A percentile compares a stretch with the other conserved stretches of the same genome.
phyloP scores from a whole-genome alignment of 495 filamentous ascomycete species.

The Peziza echinospora region DNA sequence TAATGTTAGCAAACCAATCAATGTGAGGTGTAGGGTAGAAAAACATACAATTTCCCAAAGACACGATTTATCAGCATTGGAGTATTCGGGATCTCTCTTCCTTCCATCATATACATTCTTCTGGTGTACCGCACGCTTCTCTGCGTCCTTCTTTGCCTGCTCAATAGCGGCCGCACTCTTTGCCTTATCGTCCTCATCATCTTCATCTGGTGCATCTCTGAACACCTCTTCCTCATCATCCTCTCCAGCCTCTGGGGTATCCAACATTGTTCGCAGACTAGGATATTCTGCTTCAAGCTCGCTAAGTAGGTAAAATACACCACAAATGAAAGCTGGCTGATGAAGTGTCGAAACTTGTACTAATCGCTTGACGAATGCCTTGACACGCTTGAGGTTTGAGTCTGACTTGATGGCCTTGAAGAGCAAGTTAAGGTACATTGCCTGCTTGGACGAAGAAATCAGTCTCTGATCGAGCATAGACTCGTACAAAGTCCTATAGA shows the following conservation, averaged over 20 bases:
- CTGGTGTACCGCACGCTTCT: conserved; percentile 2
- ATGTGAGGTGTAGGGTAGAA: background rate
- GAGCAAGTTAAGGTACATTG: conserved; percentile 78
- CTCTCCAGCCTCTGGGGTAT: conserved; percentile 50
- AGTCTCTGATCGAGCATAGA: conserved; percentile 79
- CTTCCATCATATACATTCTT: conserved; percentile 48
- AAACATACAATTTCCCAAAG: conserved; percentile 66
- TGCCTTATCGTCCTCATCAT: conserved; percentile 14
- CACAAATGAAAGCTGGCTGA: conserved; percentile 79
- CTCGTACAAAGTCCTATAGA: conserved; percentile 88
- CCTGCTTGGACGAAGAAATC: conserved; percentile 76
- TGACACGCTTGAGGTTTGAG: conserved; percentile 64
- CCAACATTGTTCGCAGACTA: conserved; percentile 48
- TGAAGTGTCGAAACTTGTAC: conserved; percentile 67
- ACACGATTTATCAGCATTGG: conserved; percentile 72
- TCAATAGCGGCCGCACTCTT: conserved; percentile 8
- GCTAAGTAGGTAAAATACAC: conserved; percentile 64
- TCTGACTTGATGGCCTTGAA: conserved; percentile 75
- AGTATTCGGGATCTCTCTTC: conserved; percentile 76
- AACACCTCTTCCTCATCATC: conserved; percentile 41
- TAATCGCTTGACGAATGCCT: conserved; percentile 84
- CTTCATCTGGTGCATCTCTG: conserved; percentile 41
- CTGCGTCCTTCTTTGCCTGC: conserved; percentile 4
- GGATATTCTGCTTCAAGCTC: conserved; percentile 59
- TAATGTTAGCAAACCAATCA: conserved; percentile 1